Percentiles rank a stretch among this genome's conserved stretches.
Conservation (phyloP, 1,139 yeast species). For the Yamadazyma dendronema region DNA sequence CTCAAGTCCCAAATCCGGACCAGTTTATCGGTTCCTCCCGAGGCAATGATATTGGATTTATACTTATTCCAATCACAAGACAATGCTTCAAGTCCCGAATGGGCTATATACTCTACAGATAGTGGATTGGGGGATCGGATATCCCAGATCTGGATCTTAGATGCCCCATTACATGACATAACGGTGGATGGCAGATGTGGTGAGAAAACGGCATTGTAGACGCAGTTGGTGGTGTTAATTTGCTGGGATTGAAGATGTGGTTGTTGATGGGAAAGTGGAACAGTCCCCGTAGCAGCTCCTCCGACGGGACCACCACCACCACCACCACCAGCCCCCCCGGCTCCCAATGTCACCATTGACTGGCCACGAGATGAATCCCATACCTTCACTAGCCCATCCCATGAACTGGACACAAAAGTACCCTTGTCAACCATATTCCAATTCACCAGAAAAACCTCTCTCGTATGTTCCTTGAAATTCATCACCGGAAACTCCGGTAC, state of each 20-base stretch:
- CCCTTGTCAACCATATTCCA: slow-evolving; percentile 85
- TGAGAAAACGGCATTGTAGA: slow-evolving; percentile 78
- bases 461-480: slow-evolving; percentile 73
- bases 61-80: slow-evolving; percentile 91
- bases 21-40: slow-evolving; percentile 87
- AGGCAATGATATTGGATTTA: slow-evolving; percentile 71
- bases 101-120: slow-evolving; percentile 64
- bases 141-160: slow-evolving; percentile 82
- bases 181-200: slow-evolving; percentile 79
- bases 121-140: slow-evolving; percentile 64
- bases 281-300: slow-evolving; percentile 11
- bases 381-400: slow-evolving; percentile 89
- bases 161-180: slow-evolving; percentile 77
- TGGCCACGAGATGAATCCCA: slow-evolving; percentile 62
- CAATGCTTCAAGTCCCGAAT: slow-evolving; percentile 77
- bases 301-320: slow-evolving; percentile 11
- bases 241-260: slow-evolving; percentile 20
- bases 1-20: slow-evolving; percentile 87
- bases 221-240: slow-evolving; percentile 47
- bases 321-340: slow-evolving; percentile 29
- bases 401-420: slow-evolving; percentile 72
- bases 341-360: slow-evolving; percentile 58
- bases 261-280: slow-evolving; percentile 35
- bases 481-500: slow-evolving; percentile 70
- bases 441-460: slow-evolving; percentile 84